These are phyloP conservation scores for Hericium coralloides DNA, from an alignment of 768 basidiomycete species.

Conservation along the genomic window DNA sequence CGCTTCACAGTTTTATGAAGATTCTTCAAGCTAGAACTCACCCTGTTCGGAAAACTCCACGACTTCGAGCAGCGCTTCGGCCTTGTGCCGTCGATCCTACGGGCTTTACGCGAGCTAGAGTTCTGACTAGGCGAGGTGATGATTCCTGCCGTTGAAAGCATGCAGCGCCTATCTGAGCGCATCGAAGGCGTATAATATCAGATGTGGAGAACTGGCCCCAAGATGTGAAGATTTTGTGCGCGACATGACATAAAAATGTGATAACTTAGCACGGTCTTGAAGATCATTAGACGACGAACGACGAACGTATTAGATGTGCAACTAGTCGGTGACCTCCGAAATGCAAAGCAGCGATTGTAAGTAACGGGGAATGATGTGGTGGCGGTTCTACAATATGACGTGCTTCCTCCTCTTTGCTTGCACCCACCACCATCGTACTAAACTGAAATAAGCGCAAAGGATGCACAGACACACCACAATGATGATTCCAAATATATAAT, in stretches of 20 bases:
- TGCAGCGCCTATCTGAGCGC: too few relatives aligned
- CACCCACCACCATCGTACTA: conserved; percentile 61
- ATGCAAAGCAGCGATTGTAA: too few relatives aligned
- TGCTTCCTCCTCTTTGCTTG: conserved; percentile 33
- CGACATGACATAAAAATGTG: too few relatives aligned
- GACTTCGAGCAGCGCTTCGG: not conserved
- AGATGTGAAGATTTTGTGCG: too few relatives aligned
- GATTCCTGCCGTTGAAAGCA: too few relatives aligned
- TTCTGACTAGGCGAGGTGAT: not conserved
- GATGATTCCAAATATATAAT: conserved; percentile 48
- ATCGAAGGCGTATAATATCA: too few relatives aligned
- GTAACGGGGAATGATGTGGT: too few relatives aligned
- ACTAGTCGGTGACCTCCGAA: too few relatives aligned
- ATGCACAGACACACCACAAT: conserved; percentile 38
- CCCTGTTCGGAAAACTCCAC: not conserved
- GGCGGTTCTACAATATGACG: not conserved
- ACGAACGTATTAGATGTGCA: too few relatives aligned
- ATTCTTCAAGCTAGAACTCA: not conserved
- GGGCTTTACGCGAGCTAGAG: not conserved
- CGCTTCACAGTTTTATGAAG: not conserved
- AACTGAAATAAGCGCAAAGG: conserved; percentile 30
- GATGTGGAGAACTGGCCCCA: too few relatives aligned
- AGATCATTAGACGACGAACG: too few relatives aligned
- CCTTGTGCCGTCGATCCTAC: not conserved
- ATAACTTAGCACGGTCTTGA: too few relatives aligned